These are phyloP conservation scores for Pythium plurisporium DNA, from an alignment of 352 stramenopile genomes.

Conservation along the genomic window DNA sequence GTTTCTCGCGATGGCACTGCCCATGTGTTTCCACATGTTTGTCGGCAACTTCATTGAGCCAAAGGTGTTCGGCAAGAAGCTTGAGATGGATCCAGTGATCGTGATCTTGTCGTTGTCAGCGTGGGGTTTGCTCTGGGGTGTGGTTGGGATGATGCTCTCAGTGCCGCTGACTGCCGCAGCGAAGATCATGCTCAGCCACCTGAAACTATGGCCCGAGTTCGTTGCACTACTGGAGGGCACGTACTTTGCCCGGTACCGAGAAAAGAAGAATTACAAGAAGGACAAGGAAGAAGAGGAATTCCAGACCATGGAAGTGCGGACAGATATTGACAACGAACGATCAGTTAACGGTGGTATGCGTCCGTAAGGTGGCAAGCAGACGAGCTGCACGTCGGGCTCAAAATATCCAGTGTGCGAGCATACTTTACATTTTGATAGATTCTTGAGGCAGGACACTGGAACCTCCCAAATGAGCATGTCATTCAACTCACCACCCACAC, in stretches of 20 bases:
- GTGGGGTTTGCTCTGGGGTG: slow-evolving; percentile 81
- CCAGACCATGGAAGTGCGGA: slow-evolving; percentile 73
- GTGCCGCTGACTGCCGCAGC: slow-evolving; percentile 78
- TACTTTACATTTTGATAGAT: slow-evolving; percentile 12
- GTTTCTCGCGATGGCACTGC: slow-evolving; percentile 77
- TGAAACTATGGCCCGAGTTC: slow-evolving; percentile 84
- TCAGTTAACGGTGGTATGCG: slow-evolving; percentile 20
- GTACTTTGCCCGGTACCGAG: slow-evolving; percentile 77
- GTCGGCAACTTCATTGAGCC: slow-evolving; percentile 87
- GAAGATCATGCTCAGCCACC: slow-evolving; percentile 86
- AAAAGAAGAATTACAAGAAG: slow-evolving; percentile 70
- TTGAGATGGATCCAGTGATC: slow-evolving; percentile 85
- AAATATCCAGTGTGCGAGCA: too few relatives aligned
- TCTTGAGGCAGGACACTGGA: background rate
- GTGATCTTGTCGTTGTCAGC: slow-evolving; percentile 86
- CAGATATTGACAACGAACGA: slow-evolving; percentile 61
- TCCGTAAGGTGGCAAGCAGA: slow-evolving; percentile 5
- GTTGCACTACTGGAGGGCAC: slow-evolving; percentile 84
- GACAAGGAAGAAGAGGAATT: slow-evolving; percentile 54
- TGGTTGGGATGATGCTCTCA: slow-evolving; percentile 88
- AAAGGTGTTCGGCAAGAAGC: slow-evolving; percentile 82
- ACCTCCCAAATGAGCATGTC: background rate
- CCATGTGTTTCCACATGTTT: slow-evolving; percentile 89
- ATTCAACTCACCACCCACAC: background rate
- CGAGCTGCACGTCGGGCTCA: background rate